Evolutionary conservation across 1,139 yeast genomes (phyloP).

Genomic region (Arxiozyma slooffiae): DNA sequence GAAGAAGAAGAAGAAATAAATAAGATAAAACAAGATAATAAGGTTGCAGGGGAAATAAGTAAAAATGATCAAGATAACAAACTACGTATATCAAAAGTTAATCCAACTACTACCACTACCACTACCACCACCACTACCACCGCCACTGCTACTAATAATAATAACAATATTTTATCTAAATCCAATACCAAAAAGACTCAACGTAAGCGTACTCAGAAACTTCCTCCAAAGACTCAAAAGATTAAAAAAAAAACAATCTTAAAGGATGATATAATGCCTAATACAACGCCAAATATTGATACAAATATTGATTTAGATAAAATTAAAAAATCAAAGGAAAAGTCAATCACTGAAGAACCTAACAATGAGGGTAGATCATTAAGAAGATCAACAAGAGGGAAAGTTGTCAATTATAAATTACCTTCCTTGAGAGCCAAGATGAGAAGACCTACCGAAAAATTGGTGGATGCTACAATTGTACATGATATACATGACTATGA

Average conservation of each 20-base stretch:
- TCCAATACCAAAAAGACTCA: conserved; percentile 4
- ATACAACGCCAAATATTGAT: neutral
- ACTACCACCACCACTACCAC: neutral
- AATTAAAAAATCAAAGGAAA: neutral
- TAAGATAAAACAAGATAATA: neutral
- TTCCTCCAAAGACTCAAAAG: conserved; percentile 25
- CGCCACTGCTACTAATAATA: neutral
- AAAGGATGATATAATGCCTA: conserved; percentile 34
- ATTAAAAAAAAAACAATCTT: conserved; percentile 26
- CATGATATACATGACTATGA: conserved; percentile 28
- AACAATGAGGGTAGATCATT: neutral
- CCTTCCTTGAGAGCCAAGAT: conserved; percentile 61
- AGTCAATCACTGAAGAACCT: neutral
- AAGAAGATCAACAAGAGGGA: conserved; percentile 38
- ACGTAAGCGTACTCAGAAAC: conserved; percentile 27
- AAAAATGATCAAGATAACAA: neutral
- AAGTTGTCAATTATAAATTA: conserved; percentile 54
- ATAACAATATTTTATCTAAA: conserved; percentile 4
- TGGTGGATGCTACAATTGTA: conserved; percentile 45
- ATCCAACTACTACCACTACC: neutral
- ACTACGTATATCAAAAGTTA: neutral
- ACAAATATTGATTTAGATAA: neutral
- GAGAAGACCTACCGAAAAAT: conserved; percentile 55
- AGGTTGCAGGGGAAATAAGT: too few species aligned
- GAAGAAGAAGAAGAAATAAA: conserved; percentile 1